Evolutionary conservation across 345 rosid species (phyloP).

Genomic region (Salix viminalis): DNA sequence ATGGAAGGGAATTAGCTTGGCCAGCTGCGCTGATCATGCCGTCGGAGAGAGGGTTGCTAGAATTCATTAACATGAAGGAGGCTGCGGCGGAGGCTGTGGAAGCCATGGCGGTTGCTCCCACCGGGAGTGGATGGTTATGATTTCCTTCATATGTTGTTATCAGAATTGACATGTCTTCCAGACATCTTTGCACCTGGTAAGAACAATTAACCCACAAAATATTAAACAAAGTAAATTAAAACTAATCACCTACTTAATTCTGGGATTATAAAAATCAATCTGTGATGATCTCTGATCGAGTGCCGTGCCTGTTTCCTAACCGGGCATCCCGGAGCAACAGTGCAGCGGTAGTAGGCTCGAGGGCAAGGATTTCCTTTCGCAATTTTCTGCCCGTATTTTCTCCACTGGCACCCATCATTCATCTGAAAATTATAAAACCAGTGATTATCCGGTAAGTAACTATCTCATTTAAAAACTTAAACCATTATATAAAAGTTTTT

Average conservation of each 20-base stretch:
- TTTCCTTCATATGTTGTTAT: conserved; percentile 61
- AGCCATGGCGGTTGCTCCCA: conserved; percentile 59
- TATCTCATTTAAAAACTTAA: too few relatives aligned
- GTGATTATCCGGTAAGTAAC: too few relatives aligned
- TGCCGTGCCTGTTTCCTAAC: conserved; percentile 41
- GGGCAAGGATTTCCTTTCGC: conserved; percentile 56
- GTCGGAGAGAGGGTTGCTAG: conserved; percentile 28
- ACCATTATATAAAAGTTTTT: too few relatives aligned
- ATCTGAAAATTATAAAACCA: conserved; percentile 15
- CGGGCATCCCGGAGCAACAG: conserved; percentile 45
- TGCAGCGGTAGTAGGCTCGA: conserved; percentile 48
- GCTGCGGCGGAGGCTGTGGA: conserved; percentile 44
- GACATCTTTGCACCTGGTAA: conserved; percentile 53
- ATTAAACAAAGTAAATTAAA: neutral
- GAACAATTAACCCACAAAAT: neutral
- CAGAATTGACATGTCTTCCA: conserved; percentile 59
- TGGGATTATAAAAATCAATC: neutral
- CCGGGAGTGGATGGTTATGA: conserved; percentile 61
- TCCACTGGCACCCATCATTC: conserved; percentile 53
- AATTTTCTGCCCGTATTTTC: conserved; percentile 50
- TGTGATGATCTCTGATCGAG: neutral
- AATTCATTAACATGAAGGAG: conserved; percentile 46
- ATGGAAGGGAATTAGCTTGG: conserved; percentile 17
- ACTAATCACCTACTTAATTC: neutral
- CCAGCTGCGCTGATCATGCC: conserved; percentile 4